A percentile compares a stretch with the other conserved stretches of the same genome.
These are phyloP conservation scores for Ogataea sp. DNA, from an alignment of 805 yeast species.

Conservation along the genomic window DNA sequence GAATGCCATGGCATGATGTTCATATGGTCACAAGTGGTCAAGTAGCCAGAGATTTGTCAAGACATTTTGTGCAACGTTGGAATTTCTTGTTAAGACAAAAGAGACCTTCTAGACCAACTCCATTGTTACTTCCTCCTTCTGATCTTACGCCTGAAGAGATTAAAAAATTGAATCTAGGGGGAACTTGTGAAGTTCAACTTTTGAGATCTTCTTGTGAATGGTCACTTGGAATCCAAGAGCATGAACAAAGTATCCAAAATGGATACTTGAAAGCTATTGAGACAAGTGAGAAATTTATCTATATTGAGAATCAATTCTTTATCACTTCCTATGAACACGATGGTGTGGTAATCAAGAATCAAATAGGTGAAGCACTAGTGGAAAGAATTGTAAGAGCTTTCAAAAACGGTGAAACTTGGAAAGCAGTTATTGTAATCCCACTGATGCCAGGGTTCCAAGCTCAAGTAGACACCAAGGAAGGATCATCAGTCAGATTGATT, in stretches of 20 bases:
- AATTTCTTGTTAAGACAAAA: conserved; percentile 88
- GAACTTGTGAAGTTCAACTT: conserved; percentile 88
- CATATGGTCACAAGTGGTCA: conserved; percentile 95
- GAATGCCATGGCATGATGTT: conserved; percentile 99
- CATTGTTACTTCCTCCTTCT: conserved; percentile 85
- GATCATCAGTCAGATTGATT: conserved; percentile 89
- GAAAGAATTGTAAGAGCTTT: conserved; percentile 90
- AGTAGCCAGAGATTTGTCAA: conserved; percentile 82
- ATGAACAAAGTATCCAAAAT: conserved; percentile 84
- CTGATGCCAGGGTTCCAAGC: conserved; percentile 97
- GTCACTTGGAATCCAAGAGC: conserved; percentile 84
- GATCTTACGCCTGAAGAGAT: conserved; percentile 74
- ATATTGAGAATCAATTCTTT: conserved; percentile 94
- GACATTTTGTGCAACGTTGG: conserved; percentile 98
- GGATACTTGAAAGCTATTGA: conserved; percentile 90
- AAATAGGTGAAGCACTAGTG: conserved; percentile 95
- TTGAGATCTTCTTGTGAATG: conserved; percentile 85
- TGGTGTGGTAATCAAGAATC: conserved; percentile 75
- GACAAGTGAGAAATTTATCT: conserved; percentile 85
- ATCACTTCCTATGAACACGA: conserved; percentile 82
- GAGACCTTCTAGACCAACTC: conserved; percentile 90
- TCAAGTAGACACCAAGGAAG: conserved; percentile 88
- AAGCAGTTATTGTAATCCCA: conserved; percentile 86
- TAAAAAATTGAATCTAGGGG: conserved; percentile 49
- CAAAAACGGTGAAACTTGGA: conserved; percentile 71